Percentiles rank a stretch among this genome's conserved stretches.
Evolutionary conservation across 176 grass and related monocot genomes (phyloP).

Genomic region (Cocos nucifera): DNA sequence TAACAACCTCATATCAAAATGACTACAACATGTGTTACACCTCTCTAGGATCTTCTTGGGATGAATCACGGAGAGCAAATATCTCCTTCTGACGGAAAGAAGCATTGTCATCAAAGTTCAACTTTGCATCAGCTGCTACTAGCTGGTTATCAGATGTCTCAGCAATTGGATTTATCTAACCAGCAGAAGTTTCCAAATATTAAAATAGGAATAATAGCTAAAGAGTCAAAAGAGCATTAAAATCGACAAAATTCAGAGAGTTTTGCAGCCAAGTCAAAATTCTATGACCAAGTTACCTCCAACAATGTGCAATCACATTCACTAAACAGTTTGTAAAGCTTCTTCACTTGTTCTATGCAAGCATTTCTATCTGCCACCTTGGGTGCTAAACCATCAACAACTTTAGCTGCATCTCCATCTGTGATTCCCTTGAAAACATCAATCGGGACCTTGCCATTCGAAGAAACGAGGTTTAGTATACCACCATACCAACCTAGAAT

Average conservation of each 20-base stretch:
- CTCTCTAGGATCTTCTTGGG: conserved; percentile 98
- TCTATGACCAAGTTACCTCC: conserved; percentile 36
- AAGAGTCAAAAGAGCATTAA: background rate
- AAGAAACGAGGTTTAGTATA: background rate
- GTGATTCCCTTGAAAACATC: conserved; percentile 98
- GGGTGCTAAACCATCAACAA: conserved; percentile 86
- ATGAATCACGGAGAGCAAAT: conserved; percentile 81
- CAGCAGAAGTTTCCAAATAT: conserved; percentile 18
- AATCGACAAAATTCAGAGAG: background rate
- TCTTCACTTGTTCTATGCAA: conserved; percentile 97
- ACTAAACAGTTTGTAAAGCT: conserved; percentile 85
- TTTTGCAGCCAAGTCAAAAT: background rate
- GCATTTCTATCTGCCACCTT: conserved; percentile 72
- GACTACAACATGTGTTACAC: conserved; percentile 15
- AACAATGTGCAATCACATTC: conserved; percentile 78
- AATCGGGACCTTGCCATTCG: conserved; percentile 66
- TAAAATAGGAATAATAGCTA: background rate
- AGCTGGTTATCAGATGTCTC: conserved; percentile 88
- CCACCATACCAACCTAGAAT: no score
- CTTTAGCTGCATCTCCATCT: conserved; percentile 91
- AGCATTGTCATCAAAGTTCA: conserved; percentile 99
- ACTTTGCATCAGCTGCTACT: conserved; percentile 95
- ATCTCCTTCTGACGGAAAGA: conserved; percentile 91
- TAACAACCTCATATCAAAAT: no score
- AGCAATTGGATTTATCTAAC: conserved; percentile 92